Evolutionary conservation across 1,284 basidiomycete species (phyloP).

Genomic region (Pyrrhoderma lamaoense): DNA sequence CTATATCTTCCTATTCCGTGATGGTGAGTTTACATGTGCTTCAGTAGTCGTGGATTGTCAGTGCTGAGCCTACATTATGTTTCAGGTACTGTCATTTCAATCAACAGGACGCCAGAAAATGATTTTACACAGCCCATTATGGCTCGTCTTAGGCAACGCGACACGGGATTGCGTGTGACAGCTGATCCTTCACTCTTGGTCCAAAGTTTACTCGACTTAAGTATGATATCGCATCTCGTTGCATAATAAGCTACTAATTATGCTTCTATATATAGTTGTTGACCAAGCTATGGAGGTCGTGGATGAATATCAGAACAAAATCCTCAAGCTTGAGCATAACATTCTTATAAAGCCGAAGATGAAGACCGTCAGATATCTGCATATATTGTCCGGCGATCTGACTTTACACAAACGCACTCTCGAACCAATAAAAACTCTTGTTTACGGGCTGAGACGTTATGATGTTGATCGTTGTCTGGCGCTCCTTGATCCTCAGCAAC

Average conservation of each 20-base stretch:
- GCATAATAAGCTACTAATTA: background rate
- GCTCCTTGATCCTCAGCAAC: conserved; percentile 32
- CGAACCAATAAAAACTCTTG: conserved; percentile 57
- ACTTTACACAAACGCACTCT: conserved; percentile 62
- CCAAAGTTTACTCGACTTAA: conserved; percentile 54
- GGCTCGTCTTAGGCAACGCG: conserved; percentile 44
- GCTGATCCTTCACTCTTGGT: conserved; percentile 57
- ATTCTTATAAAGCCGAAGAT: conserved; percentile 54
- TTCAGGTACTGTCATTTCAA: conserved; percentile 54
- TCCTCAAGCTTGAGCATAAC: conserved; percentile 51
- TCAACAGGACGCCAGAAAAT: conserved; percentile 40
- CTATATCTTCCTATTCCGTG: conserved; percentile 57
- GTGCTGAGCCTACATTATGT: too few species aligned
- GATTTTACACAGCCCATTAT: conserved; percentile 50
- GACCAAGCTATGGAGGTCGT: conserved; percentile 61
- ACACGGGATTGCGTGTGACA: conserved; percentile 51
- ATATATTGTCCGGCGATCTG: conserved; percentile 66
- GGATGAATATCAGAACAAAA: conserved; percentile 55
- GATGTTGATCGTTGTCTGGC: conserved; percentile 58
- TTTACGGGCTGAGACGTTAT: conserved; percentile 59
- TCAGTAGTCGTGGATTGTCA: background rate
- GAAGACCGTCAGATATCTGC: conserved; percentile 54
- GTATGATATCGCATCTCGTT: conserved; percentile 29
- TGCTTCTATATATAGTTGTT: conserved; percentile 38
- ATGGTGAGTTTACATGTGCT: conserved; percentile 34